A percentile compares a stretch with the other conserved stretches of the same genome.
These are phyloP conservation scores for Articulospora tetracladia DNA, from an alignment of 495 filamentous ascomycete genomes.

Conservation along the genomic window DNA sequence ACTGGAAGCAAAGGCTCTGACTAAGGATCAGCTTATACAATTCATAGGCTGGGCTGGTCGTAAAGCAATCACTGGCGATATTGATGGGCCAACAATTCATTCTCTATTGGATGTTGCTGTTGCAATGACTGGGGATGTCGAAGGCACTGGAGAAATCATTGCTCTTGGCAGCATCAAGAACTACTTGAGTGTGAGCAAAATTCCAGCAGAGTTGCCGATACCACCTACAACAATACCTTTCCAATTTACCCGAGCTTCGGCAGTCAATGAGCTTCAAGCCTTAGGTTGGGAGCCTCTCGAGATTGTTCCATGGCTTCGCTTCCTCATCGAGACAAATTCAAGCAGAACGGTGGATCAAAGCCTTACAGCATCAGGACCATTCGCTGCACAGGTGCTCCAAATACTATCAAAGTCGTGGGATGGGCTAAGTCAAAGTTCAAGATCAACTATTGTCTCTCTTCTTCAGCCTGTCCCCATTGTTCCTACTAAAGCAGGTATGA, in stretches of 20 bases:
- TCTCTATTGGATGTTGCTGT: conserved; percentile 76
- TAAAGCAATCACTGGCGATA: conserved; percentile 60
- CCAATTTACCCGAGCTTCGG: conserved; percentile 52
- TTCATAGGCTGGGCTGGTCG: conserved; percentile 80
- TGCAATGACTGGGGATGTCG: conserved; percentile 64
- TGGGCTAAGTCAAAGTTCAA: conserved; percentile 57
- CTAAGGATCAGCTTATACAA: conserved; percentile 65
- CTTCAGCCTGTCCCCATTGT: conserved; percentile 71
- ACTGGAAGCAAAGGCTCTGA: conserved; percentile 71
- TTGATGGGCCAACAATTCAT: conserved; percentile 58
- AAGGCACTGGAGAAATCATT: conserved; percentile 60
- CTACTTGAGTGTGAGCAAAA: conserved; percentile 68
- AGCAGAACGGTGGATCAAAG: conserved; percentile 45
- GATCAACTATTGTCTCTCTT: conserved; percentile 56
- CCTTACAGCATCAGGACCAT: conserved; percentile 65
- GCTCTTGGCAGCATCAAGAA: conserved; percentile 68
- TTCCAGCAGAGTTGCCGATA: conserved; percentile 77
- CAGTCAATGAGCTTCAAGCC: conserved; percentile 55
- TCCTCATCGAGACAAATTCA: conserved; percentile 60
- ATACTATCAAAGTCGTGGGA: conserved; percentile 90
- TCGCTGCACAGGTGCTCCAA: conserved; percentile 73
- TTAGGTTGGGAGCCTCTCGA: conserved; percentile 82
- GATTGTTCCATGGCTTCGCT: conserved; percentile 78
- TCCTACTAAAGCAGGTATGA: conserved; percentile 90
- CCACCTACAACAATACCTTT: conserved; percentile 83